Base-by-base conservation (phyloP, 208 protist genomes). In the Balamuthia mandrillaris region DNA sequence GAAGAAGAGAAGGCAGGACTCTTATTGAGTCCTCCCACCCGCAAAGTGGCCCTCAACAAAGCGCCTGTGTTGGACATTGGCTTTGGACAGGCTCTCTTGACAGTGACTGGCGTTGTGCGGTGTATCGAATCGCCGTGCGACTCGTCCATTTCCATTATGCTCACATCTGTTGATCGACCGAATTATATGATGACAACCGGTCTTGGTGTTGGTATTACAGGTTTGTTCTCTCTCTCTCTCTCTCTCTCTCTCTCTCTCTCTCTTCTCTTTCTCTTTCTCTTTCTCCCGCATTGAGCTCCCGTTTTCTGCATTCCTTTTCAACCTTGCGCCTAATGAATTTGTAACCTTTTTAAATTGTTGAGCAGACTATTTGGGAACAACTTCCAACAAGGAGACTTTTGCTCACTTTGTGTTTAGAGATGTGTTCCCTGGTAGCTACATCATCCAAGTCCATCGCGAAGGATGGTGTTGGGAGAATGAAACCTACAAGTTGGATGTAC, bases 91-190 rank as follows among this genome's bases (percentile, higher is more conserved):
- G 51, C 60, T 5, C 51, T 47, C 31, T 33, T 82, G 37, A 82
- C 75, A 6, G 75, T 82, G 14, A 37, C 44, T 49, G 75, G 75
- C 33, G 52, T 61, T 6, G 75, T 82, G 35, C 47, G 54, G 5
- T 82, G 75, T 41, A 33, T 82, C 24, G 75, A 82, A 41, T 35
- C 52, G 18, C 75, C 75, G 47, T 82, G 75, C 75, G 75, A 82
- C n/a, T 56, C 75, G 1, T 82, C 75, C 29, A 81, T 81, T 16
- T 75, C 66, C 10, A 75, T 75, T 33, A 75, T 44, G 16, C 42
- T 75, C 41, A 52, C 66, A 12, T 37, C 42, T 7, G 14, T 52
- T 44, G 66, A 75, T n/a, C n/a, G n/a, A n/a, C n/a, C n/a, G n/a
- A n/a, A n/a, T n/a, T n/a, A n/a, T n/a, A n/a, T n/a, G n/a, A n/a